Evolutionary conservation across 2,329 filamentous ascomycete genomes (phyloP), one percentile per base, ranked within the genome.

Genomic region (Microsporum ferrugineum): DNA sequence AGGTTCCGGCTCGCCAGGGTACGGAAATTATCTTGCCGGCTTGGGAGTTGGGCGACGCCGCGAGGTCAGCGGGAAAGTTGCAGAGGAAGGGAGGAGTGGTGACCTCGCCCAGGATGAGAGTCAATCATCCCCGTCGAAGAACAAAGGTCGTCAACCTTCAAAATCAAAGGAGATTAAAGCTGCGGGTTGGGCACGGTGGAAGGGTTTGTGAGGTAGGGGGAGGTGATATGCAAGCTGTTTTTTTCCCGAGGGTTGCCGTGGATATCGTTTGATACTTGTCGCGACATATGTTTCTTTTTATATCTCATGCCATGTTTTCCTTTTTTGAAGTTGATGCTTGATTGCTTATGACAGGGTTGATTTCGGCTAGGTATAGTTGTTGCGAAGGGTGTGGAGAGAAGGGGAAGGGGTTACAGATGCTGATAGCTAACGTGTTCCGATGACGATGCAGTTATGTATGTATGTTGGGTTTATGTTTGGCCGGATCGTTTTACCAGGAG

Each of bases 51-150:
- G 76, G n/a, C 69, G 77, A 60, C 69, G 76, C 59, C 71, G 76
- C 45, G 76, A 79, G 60, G 77, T 79, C 17, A 78, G 76, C 61
- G 77, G 76, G 1, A 78, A 78, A 60, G 66, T 78, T 12, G 76
- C 73, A 0, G 77, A 79, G 62, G 77, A 79, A 68, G 76, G 77
- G 3, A 70, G 76, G 29, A 69, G 72, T 17, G 69, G 70, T 7
- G 60, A 43, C n/a, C 61, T 68, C 63, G 23, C 62, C 60, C 55
- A 63, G 64, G 57, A 65, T 65, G 58, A 51, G 10, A 57, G 64
- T 64, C 56, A 53, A 6, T 57, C 60, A 62, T 59, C 34, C 63
- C 23, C 66, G 57, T 63, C 51, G 14, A 62, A 64, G 14, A 64
- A 29, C 27, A 60, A 68, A 33, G 63, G 59, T 14, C 36, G 57